Conservation (phyloP, 1,139 yeast species). For the Lodderomyces parapsilosis region DNA sequence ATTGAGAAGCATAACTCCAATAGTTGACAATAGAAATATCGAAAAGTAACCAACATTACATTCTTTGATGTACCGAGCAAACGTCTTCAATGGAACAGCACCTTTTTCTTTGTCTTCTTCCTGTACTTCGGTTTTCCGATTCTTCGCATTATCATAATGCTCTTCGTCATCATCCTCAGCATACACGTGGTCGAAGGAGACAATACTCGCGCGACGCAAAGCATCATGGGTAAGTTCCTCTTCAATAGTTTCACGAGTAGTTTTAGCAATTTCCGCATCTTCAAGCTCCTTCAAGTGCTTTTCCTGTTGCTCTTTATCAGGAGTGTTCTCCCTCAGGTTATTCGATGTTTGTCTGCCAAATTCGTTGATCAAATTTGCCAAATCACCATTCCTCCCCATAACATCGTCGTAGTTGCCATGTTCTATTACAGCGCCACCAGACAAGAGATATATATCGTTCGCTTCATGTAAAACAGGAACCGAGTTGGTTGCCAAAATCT, state of each 20-base stretch:
- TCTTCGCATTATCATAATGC: not conserved
- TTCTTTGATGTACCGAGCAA: constrained; percentile 33
- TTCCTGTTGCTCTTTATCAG: constrained; percentile 9
- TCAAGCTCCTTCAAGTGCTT: constrained; percentile 16
- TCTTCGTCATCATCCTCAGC: constrained; percentile 14
- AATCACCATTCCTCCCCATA: constrained; percentile 29
- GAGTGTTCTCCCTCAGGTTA: constrained; percentile 10
- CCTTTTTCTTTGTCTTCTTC: constrained; percentile 33
- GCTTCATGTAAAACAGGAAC: constrained; percentile 30
- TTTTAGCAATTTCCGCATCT: not conserved
- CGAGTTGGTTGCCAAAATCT: constrained; percentile 35
- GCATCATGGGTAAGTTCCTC: constrained; percentile 27
- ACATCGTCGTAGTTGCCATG: constrained; percentile 31
- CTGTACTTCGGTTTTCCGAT: constrained; percentile 23
- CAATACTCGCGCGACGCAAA: constrained; percentile 20
- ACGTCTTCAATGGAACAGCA: constrained; percentile 31
- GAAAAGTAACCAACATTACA: constrained; percentile 28
- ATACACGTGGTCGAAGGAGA: constrained; percentile 22
- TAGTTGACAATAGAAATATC: constrained; percentile 21
- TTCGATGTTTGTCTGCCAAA: constrained; percentile 21
- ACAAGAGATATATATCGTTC: constrained; percentile 25
- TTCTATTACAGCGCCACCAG: constrained; percentile 26
- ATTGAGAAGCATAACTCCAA: constrained; percentile 19
- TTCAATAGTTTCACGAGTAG: constrained; percentile 30
- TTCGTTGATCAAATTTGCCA: constrained; percentile 25